These are phyloP conservation scores for Davidsoniella neocaledoniae DNA, from an alignment of 2,329 filamentous ascomycete species.

Conservation along the genomic window DNA sequence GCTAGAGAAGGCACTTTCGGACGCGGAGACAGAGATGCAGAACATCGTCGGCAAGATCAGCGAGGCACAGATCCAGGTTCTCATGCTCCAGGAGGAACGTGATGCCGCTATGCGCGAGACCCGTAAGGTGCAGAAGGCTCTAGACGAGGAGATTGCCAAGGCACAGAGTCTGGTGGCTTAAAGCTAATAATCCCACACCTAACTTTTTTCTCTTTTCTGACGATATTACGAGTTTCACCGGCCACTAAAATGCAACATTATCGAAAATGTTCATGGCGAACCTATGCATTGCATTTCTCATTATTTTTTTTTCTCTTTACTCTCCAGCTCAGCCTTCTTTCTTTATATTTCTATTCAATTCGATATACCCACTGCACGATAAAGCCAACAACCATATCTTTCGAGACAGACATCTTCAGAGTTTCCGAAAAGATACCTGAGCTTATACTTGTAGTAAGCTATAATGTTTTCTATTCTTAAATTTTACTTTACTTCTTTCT, in stretches of 20 bases:
- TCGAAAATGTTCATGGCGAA: background rate
- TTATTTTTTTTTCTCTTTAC: background rate
- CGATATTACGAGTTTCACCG: no score
- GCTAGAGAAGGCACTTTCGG: constrained; percentile 54
- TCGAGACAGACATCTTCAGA: background rate
- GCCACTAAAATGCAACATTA: background rate
- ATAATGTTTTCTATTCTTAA: background rate
- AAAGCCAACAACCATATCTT: background rate
- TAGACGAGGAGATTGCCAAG: constrained; percentile 39
- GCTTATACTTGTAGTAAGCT: background rate
- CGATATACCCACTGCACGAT: background rate
- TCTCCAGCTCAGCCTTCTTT: background rate
- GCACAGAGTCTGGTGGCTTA: constrained; percentile 7
- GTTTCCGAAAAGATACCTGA: no score
- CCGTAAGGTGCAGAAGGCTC: constrained; percentile 47
- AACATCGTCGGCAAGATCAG: constrained; percentile 70
- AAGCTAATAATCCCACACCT: background rate
- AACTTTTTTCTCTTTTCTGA: no score
- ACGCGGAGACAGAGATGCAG: constrained; percentile 58
- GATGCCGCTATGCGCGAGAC: constrained; percentile 62
- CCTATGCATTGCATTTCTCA: background rate
- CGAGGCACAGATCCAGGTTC: constrained; percentile 64
- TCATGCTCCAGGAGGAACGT: constrained; percentile 57
- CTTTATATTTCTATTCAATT: background rate
- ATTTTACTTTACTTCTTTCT: background rate